Evolutionary conservation across 106 monocot species (phyloP).

Genomic region (Gastrodia elata): DNA sequence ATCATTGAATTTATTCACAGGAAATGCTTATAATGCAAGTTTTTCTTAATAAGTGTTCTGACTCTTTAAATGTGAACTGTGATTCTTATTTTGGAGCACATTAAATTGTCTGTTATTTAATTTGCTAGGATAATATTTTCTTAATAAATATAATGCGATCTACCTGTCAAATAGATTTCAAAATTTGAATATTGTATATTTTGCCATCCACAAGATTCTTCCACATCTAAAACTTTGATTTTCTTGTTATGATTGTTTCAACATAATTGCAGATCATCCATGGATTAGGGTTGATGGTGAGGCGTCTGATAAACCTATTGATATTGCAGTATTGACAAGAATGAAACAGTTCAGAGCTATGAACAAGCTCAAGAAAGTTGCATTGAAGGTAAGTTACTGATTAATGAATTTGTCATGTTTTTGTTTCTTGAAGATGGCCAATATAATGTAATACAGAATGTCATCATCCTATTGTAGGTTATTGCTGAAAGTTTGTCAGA

Average conservation of each 20-base stretch:
- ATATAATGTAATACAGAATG: background rate
- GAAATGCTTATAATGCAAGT: background rate
- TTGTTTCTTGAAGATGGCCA: background rate
- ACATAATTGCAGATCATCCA: constrained; percentile 37
- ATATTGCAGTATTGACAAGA: constrained; percentile 48
- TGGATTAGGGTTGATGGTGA: constrained; percentile 64
- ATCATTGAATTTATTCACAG: background rate
- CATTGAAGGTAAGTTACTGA: constrained; percentile 35
- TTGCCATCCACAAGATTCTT: background rate
- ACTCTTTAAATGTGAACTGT: no score
- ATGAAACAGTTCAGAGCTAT: constrained; percentile 71
- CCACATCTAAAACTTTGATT: background rate
- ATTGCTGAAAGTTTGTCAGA: constrained; percentile 84
- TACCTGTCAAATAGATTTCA: background rate
- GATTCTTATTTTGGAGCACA: background rate
- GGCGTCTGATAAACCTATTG: constrained; percentile 60
- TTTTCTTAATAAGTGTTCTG: background rate
- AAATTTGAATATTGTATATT: background rate
- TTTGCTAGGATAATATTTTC: no score
- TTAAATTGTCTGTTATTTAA: no score
- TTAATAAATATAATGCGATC: no score
- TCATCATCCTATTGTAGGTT: constrained; percentile 29
- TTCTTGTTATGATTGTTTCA: constrained; percentile 9
- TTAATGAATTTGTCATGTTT: background rate
- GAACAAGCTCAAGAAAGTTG: constrained; percentile 74